Base-by-base conservation (phyloP, 1,139 yeast genomes). In the Yamadazyma epiphylla region DNA sequence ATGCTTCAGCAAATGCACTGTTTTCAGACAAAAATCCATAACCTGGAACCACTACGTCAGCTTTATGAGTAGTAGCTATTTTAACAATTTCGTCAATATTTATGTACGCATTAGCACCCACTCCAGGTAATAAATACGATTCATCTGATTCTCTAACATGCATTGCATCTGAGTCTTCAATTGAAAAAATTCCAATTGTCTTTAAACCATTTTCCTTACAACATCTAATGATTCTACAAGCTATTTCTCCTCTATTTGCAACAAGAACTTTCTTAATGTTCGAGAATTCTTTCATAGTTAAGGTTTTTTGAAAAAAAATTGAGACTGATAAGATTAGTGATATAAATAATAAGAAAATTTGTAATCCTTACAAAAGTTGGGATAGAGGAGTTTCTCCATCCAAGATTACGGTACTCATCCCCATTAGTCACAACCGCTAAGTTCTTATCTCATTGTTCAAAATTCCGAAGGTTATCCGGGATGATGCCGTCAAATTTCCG, bases 201-300 rank as follows among this genome's bases (percentile, higher is more conserved):
- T 52, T 48, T 25, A 68, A 51, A 5, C 62, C 61, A 46, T 56
- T 41, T 28, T 53, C 46, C 31, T 58, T 48, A 31, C 74, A 70
- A 2, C 70, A 53, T 24, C 53, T 46, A 16, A 60, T 55, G 25
- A 65, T 65, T 24, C 74, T 46, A 40, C 65, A 63, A 15, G 72
- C 72, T 24, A 68, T 68, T 40, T 68, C 74, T 16, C 74, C 74
- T 34, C 74, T 54, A 39, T 67, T 67, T 22, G 74, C 74, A 23
- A 67, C 55, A 22, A 67, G 49, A 8, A 68, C 63, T 25, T 51
- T 55, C 22, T 50, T 33, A 20, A 39, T 30, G 5, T 30, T n/a
- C n/a, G n/a, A n/a, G n/a, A n/a, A n/a, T n/a, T n/a, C n/a, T n/a
- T n/a, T n/a, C n/a, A n/a, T n/a, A n/a, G n/a, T n/a, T n/a, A n/a